Evolutionary conservation across 345 rosid species (phyloP), one percentile per base, ranked within the genome.

Genomic region (Geranium brycei): DNA sequence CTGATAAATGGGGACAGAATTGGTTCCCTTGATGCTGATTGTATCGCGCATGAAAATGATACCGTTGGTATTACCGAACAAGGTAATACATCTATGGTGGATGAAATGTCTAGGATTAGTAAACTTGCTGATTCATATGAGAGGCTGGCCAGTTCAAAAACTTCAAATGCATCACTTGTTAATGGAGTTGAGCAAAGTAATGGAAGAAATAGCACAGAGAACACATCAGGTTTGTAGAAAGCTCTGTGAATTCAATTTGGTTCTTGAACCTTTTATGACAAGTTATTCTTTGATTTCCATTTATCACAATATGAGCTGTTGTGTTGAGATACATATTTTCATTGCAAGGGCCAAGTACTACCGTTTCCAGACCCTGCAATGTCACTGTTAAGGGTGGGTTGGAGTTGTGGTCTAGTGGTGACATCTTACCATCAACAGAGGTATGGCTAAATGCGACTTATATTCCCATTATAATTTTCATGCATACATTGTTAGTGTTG

Each of bases 1-100:
- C 64, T 79, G 80, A 68, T 67, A 41, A 81, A 75, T 69, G 83
- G 91, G 57, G 86, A 79, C 76, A 79, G 72, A 51, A 82, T 79
- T 63, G 77, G 76, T 68, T 84, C 81, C 55, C 73, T 61, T 17
- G 75, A 74, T 67, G 73, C 68, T 16, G 78, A 82, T 60, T 71
- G 8, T 59, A 35, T 59, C 28, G 68, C 73, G 41, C 78, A 58
- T 58, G 81, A 69, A 68, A 73, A 80, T 59, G 79, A 76, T 47
- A 47, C 53, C 15, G 11, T 47, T 13, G 7, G 11, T 47, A 47
- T 8, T 73, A 63, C 77, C 64, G 81, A 79, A 58, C 85, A 73
- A 62, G 82, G 82, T 62, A 74, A 53, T 74, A 72, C 77, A 53
- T 69, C 82, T 63, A 71, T 73, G 19, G 77, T 79, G 67, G 81